These are phyloP conservation scores for Podila horticola DNA, from an alignment of 192 early-diverging fungal species.

Conservation along the genomic window DNA sequence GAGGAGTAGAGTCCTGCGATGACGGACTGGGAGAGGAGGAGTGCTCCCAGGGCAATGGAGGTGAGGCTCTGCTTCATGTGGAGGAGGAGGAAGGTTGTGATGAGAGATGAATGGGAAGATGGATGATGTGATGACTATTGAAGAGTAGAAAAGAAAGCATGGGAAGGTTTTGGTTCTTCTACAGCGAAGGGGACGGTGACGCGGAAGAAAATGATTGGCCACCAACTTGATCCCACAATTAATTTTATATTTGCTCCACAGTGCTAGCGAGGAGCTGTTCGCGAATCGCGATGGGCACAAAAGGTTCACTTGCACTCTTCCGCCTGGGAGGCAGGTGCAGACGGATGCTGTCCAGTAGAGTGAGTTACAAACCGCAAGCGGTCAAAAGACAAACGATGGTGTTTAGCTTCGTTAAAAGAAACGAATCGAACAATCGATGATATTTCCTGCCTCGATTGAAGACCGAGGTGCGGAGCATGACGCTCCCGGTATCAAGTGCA, in stretches of 20 bases:
- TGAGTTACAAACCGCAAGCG: too few species aligned
- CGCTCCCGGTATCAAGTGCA: too few species aligned
- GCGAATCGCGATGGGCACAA: too few species aligned
- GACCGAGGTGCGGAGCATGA: too few species aligned
- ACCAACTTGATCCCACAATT: not conserved
- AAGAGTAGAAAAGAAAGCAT: conserved; percentile 2
- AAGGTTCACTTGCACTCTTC: too few species aligned
- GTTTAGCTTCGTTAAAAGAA: too few species aligned
- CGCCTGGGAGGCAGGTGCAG: too few species aligned
- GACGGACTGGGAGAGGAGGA: conserved; percentile 45
- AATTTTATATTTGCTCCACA: too few species aligned
- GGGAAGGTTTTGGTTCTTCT: not conserved
- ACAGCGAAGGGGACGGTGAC: conserved; percentile 5
- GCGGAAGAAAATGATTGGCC: conserved; percentile 46
- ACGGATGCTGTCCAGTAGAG: too few species aligned
- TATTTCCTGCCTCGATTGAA: too few species aligned
- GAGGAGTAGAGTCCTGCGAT: conserved; percentile 62
- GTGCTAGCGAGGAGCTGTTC: not conserved
- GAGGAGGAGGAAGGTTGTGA: not conserved
- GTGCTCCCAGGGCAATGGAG: conserved; percentile 42
- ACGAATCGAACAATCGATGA: too few species aligned
- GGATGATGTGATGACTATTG: conserved; percentile 4
- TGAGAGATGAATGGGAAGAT: not conserved
- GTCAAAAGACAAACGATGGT: too few species aligned
- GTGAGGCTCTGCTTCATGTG: conserved; percentile 49